These are phyloP conservation scores for Irpex sp. DNA, from an alignment of 1,284 basidiomycete species.

Conservation along the genomic window DNA sequence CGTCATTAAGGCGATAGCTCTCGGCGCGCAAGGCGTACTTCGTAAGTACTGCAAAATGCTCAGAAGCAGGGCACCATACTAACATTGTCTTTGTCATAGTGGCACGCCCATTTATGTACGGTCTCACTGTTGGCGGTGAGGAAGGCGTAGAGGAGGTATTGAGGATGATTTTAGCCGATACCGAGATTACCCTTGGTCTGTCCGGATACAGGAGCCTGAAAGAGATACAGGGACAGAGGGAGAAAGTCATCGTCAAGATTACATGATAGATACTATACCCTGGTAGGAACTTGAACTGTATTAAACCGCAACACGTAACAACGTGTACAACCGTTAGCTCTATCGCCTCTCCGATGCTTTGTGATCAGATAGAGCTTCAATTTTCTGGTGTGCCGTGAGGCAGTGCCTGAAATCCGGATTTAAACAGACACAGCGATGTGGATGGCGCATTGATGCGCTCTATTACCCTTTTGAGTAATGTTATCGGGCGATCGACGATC, in stretches of 20 bases:
- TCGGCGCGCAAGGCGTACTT: conserved; percentile 64
- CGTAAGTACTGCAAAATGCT: conserved; percentile 36
- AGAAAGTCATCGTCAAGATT: conserved; percentile 20
- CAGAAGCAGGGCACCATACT: background rate
- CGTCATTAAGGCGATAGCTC: conserved; percentile 72
- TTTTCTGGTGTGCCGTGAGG: no score
- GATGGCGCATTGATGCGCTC: background rate
- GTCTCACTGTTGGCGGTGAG: conserved; percentile 49
- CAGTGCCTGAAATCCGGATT: no score
- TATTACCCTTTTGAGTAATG: background rate
- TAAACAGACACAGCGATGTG: no score
- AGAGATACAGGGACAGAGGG: conserved; percentile 34
- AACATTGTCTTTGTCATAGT: conserved; percentile 26
- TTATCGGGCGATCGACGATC: background rate
- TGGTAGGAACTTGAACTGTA: no score
- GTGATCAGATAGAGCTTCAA: no score
- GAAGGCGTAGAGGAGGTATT: conserved; percentile 52
- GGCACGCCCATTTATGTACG: conserved; percentile 48
- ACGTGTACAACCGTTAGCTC: no score
- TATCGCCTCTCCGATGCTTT: no score
- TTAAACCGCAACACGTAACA: no score
- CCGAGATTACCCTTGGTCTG: conserved; percentile 50
- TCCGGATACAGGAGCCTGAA: conserved; percentile 35
- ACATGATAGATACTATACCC: background rate
- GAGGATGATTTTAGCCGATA: conserved; percentile 47